Evolutionary conservation across 179 eudicot genomes (phyloP).

Genomic region (Camellia oleifera): DNA sequence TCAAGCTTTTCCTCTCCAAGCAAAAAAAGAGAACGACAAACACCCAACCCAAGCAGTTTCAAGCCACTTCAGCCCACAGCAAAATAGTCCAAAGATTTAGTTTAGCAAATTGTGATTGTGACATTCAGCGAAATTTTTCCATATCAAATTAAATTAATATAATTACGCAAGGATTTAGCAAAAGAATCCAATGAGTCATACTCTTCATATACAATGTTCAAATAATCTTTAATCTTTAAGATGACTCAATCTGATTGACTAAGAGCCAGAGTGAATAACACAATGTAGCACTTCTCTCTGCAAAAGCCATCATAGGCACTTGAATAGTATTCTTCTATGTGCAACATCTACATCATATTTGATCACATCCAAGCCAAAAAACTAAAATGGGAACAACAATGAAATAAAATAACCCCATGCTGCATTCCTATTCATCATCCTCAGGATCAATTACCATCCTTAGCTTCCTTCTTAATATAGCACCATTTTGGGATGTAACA

Average conservation of each 20-base stretch:
- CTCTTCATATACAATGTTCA: no score
- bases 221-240: background rate
- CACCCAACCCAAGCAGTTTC: no score
- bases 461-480: slow-evolving; percentile 54
- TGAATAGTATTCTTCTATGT: background rate
- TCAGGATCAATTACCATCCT: slow-evolving; percentile 75
- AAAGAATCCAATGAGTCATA: no score
- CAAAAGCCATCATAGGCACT: background rate
- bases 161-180: no score
- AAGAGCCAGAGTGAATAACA: background rate
- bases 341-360: background rate
- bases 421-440: slow-evolving; percentile 54
- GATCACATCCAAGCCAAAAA: background rate
- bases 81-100: no score
- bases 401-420: background rate
- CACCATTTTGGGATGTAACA: slow-evolving; percentile 32
- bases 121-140: no score
- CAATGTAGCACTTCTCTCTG: background rate
- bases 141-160: no score
- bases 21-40: no score
- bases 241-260: background rate
- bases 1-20: no score
- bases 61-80: no score
- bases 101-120: no score
- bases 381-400: background rate